A percentile compares a stretch with the other conserved stretches of the same genome.
Evolutionary conservation across 2,329 filamentous ascomycete species (phyloP).

Genomic region (Akanthomyces lecanii): DNA sequence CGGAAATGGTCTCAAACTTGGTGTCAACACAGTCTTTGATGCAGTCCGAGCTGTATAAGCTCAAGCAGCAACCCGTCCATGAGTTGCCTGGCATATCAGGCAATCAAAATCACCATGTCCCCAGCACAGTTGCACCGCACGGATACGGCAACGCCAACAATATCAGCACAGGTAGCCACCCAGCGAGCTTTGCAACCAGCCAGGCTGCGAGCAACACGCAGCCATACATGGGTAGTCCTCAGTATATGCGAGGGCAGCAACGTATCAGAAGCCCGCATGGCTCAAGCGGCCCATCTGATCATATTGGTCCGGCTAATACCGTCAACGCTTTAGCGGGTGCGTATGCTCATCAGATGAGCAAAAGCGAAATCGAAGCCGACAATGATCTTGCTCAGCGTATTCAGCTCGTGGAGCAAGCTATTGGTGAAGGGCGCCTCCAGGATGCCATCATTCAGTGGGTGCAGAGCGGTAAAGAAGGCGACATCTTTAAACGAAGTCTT

Average conservation of each 20-base stretch:
- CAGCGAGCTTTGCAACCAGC: constrained; percentile 31
- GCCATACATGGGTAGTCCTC: constrained; percentile 33
- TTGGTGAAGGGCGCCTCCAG: constrained; percentile 59
- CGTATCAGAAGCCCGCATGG: constrained; percentile 31
- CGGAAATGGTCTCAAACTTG: constrained; percentile 67
- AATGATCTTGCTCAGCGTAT: constrained; percentile 53
- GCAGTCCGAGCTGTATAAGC: constrained; percentile 59
- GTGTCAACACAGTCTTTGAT: constrained; percentile 64
- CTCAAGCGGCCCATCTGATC: constrained; percentile 32
- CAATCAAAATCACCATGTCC: constrained; percentile 20
- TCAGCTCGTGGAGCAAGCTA: constrained; percentile 56
- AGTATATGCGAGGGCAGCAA: constrained; percentile 34
- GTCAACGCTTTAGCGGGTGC: constrained; percentile 33
- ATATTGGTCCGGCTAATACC: constrained; percentile 28
- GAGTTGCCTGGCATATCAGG: constrained; percentile 36
- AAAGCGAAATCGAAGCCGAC: constrained; percentile 34
- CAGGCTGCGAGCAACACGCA: constrained; percentile 31
- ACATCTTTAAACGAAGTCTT: constrained; percentile 53
- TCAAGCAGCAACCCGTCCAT: constrained; percentile 47
- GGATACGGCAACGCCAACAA: constrained; percentile 27
- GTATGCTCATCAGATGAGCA: constrained; percentile 33
- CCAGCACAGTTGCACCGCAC: constrained; percentile 25
- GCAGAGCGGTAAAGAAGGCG: constrained; percentile 57
- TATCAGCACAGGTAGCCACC: constrained; percentile 27
- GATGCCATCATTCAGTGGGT: constrained; percentile 64